Evolutionary conservation across 129 eudicot species (phyloP), one percentile per base, ranked within the genome.

Genomic region (Glebionis coronaria): DNA sequence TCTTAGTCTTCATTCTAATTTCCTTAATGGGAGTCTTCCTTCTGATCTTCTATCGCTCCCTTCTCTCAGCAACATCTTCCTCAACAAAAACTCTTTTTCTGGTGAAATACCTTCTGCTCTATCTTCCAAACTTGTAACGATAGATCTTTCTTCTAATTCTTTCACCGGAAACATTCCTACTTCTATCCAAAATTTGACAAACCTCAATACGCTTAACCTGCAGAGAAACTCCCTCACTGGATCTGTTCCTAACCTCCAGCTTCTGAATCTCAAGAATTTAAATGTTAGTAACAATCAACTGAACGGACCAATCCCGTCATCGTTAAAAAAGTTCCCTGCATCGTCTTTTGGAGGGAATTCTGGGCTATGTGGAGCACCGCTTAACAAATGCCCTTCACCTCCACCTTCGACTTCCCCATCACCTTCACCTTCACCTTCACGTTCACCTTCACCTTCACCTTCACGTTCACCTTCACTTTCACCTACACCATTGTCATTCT

Each of bases 91-190:
- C 64, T 45, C 78, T 10, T 82, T 92, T 46, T 88, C 96, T 0
- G 98, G 98, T 10, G 77, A 71, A 29, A 85, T 92, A 53, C 98
- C 98, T 28, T 83, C 95, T 20, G 69, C 81, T 0, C 31, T 85
- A 13, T 88, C 96, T 51, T 62, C 82, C 21, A 80, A 82, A 63
- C 81, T 92, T 51, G 70, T 60, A 54, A 62, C 78, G 4, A 25
- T 92, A 16, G 96, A 92, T 68, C 87, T 92, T 60, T 88, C 98
- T 63, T 88, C 86, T 61, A 92, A 92, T 73, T 88, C 95, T 21
- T 79, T 92, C 38, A 75, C 83, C 0, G 98, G 98, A 13, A 69
- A 61, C 47, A 84, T 92, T 71, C 95, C 98, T 4, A n/a, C 15
- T 6, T 38, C 87, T 5, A 28, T 88, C 59, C 82, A 84, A n/a